Base-by-base conservation (phyloP, 2,329 filamentous ascomycete genomes). In the Cordyceps fumosorosea region DNA sequence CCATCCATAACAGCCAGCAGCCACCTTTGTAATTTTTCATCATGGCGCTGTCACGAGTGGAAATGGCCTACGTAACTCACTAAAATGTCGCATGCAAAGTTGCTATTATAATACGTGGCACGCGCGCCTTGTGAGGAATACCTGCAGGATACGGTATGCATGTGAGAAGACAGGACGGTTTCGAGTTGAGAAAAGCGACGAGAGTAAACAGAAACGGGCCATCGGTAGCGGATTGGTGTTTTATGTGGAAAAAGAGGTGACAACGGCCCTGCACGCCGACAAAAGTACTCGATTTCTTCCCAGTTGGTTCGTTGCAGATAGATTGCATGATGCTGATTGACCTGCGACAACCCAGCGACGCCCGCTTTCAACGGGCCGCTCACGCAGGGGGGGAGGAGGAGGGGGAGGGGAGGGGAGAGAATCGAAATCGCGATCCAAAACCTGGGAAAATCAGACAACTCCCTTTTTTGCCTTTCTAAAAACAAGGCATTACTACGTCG, bases 101-200 rank as follows among this genome's bases (percentile, higher is more conserved):
- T 16, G 16, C 29, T 24, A 24, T 24, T 54, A 11, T 37, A 37
- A 14, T n/a, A n/a, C 40, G 40, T 44, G 16, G 16, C 40, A 8
- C 12, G 11, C 40, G 34, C 12, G 11, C 52, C 52, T 42, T 56
- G 42, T n/a, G 40, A 45, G 7, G 29, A 47, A 20, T n/a, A 16
- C 44, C 32, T 57, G 55, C 55, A 57, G 55, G 29, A 57, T 47
- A 50, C 55, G 11, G 44, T 20, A 57, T 57, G 55, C 55, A 50
- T 57, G 55, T 57, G 55, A 57, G 55, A 29, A 57, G 53, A 55
- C 48, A n/a, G 14, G 20, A 26, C 20, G 6, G 12, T 18, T 8
- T 44, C 16, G 16, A 44, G 34, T 12, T 37, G 34, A 37, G 5
- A 12, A 29, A 29, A 37, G 34, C 34, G 34, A 37, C 34, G 11